These are phyloP conservation scores for Spergularia bocconei DNA, from an alignment of 148 eudicot genomes.

Conservation along the genomic window DNA sequence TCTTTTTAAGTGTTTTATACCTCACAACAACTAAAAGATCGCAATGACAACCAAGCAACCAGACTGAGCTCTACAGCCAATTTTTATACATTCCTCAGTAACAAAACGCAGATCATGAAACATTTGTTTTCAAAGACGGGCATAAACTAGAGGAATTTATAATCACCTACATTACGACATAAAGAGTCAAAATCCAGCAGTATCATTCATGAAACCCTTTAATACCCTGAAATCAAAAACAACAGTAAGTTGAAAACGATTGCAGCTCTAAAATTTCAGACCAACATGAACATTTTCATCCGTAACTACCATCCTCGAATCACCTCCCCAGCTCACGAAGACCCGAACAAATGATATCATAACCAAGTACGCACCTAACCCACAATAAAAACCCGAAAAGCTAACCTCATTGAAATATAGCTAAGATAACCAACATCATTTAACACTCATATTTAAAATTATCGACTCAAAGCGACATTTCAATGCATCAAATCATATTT, in stretches of 20 bases:
- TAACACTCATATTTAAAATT: background rate
- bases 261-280: background rate
- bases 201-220: constrained; percentile 21
- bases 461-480: background rate
- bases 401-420: background rate
- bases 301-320: background rate
- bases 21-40: background rate
- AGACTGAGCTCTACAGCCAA: background rate
- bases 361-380: background rate
- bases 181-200: constrained; percentile 18
- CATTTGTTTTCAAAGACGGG: background rate
- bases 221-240: constrained; percentile 16
- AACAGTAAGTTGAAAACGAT: background rate
- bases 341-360: no score
- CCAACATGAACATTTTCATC: background rate
- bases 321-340: background rate
- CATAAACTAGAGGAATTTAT: constrained; percentile 18
- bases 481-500: no score
- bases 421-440: background rate
- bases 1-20: background rate
- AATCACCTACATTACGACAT: constrained; percentile 17
- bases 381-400: background rate
- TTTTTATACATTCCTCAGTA: background rate
- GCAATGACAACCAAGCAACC: background rate
- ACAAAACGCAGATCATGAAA: background rate